Percentiles rank a stretch among this genome's conserved stretches.
Conservation (phyloP, 2,329 filamentous ascomycete genomes). For the Tolypocladium inflatum region DNA sequence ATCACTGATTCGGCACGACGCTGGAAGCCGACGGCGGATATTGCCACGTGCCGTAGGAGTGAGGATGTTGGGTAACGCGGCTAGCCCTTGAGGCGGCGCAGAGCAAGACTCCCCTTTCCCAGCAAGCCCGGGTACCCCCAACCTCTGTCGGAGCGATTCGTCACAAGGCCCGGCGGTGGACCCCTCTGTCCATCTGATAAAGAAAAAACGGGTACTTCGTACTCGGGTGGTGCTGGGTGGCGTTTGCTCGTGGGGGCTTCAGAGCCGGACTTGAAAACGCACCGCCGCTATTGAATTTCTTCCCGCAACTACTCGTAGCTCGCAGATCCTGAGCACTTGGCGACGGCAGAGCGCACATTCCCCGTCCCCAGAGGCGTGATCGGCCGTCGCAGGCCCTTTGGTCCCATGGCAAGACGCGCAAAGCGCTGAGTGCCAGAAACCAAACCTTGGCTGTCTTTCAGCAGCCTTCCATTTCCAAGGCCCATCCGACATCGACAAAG, state of each 20-base stretch:
- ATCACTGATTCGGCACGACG: too few species aligned
- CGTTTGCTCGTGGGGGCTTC: not conserved
- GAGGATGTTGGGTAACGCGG: not conserved
- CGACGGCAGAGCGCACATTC: not conserved
- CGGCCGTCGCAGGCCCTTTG: not conserved
- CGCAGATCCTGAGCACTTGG: not conserved
- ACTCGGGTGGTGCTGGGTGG: not conserved
- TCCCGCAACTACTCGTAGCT: not conserved
- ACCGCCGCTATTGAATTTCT: too few species aligned
- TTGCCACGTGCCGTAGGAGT: not conserved
- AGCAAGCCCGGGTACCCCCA: not conserved
- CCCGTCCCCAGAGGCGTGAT: not conserved
- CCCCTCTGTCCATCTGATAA: not conserved
- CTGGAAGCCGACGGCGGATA: not conserved
- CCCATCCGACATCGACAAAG: too few species aligned
- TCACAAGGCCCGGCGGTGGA: not conserved
- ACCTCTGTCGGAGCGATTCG: not conserved
- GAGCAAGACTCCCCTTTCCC: not conserved
- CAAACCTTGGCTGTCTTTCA: not conserved
- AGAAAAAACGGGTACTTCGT: not conserved
- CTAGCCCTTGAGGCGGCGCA: not conserved
- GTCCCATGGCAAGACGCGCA: not conserved
- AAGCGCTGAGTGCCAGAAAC: not conserved
- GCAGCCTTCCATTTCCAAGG: not conserved
- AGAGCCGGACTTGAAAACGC: not conserved